These are phyloP conservation scores for Elaeis oleifera DNA, from an alignment of 202 grass and related monocot genomes.

Conservation along the genomic window DNA sequence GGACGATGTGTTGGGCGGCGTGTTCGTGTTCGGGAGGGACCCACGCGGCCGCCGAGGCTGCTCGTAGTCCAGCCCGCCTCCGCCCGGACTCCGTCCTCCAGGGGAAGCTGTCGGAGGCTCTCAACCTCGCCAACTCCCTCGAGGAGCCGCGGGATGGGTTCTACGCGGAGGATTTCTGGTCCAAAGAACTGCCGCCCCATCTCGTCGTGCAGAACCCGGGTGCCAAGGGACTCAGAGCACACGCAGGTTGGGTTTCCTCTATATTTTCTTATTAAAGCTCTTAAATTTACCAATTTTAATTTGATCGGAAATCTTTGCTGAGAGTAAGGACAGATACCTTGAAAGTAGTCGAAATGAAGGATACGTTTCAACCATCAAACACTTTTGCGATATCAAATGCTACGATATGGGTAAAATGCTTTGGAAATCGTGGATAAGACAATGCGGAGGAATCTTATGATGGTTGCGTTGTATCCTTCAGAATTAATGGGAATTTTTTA, in stretches of 20 bases:
- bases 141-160: constrained; percentile 74
- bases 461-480: no score
- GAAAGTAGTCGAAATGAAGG: no score
- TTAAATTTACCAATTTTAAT: no score
- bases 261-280: no score
- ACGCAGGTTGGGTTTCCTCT: constrained; percentile 32
- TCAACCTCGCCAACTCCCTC: constrained; percentile 84
- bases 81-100: constrained; percentile 58
- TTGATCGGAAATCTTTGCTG: no score
- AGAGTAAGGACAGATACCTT: no score
- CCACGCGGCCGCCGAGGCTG: constrained; percentile 45
- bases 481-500: no score
- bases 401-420: no score
- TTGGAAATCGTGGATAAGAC: no score
- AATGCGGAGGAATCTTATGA: no score
- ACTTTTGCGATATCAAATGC: no score
- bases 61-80: constrained; percentile 80
- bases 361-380: no score
- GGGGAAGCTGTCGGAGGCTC: constrained; percentile 72
- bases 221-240: constrained; percentile 37
- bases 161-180: constrained; percentile 32
- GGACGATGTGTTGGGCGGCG: constrained; percentile 34
- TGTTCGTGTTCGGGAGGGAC: constrained; percentile 53
- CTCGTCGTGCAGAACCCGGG: constrained; percentile 80
- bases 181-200: constrained; percentile 48